Evolutionary conservation across 352 stramenopile species (phyloP).

Genomic region (Phytophthora boehmeriae): DNA sequence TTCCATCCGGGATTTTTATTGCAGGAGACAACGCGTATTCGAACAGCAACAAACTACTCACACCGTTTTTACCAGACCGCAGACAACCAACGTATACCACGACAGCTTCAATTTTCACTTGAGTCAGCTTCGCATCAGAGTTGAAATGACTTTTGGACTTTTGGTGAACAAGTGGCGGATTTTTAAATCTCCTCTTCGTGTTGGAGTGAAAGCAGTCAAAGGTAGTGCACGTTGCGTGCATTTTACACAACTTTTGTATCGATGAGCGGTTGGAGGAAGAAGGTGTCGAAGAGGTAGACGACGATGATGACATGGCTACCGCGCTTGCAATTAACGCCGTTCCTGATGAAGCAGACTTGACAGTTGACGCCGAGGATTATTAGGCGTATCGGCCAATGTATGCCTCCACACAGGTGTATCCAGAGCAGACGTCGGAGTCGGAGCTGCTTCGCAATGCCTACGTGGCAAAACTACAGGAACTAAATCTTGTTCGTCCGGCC

Average conservation of each 20-base stretch:
- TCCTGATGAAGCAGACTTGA: background rate
- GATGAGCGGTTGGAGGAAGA: background rate
- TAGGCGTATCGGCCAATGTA: background rate
- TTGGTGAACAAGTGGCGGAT: conserved; percentile 21
- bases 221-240: no score
- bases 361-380: background rate
- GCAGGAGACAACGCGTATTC: conserved; percentile 5
- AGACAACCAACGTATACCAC: background rate
- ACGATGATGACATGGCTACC: background rate
- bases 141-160: conserved; percentile 21
- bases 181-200: conserved; percentile 6
- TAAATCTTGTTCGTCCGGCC: background rate
- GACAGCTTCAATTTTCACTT: conserved; percentile 8
- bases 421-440: background rate
- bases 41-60: conserved; percentile 3
- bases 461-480: conserved; percentile 4
- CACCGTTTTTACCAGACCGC: conserved; percentile 1
- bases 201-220: conserved; percentile 9
- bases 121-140: no score
- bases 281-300: background rate
- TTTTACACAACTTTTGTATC: conserved; percentile 15
- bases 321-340: background rate
- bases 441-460: background rate
- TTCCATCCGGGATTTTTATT: background rate
- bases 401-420: background rate